phyloP scores from a whole-genome alignment of 2,329 filamentous ascomycete genomes.

The Anthostomella pinea region DNA sequence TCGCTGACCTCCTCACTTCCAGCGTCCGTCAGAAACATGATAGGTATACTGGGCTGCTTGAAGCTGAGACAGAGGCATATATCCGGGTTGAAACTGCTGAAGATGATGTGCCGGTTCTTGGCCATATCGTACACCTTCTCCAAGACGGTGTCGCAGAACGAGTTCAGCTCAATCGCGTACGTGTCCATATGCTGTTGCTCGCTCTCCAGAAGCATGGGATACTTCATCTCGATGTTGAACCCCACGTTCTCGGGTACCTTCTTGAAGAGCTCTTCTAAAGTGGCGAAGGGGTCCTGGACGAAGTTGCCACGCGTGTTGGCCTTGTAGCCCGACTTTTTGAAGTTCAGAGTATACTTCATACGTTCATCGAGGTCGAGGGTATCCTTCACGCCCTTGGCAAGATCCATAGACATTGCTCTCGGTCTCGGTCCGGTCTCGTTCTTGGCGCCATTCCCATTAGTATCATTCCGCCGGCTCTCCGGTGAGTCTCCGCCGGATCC shows the following conservation, averaged over 20 bases:
- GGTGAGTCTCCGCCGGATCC: conserved; percentile 29
- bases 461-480: conserved; percentile 24
- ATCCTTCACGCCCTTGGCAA: conserved; percentile 39
- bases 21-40: conserved; percentile 90
- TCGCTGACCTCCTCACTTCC: conserved; percentile 81
- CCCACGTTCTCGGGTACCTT: conserved; percentile 79
- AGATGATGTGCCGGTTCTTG: conserved; percentile 84
- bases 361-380: conserved; percentile 69
- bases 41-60: conserved; percentile 95
- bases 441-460: conserved; percentile 31
- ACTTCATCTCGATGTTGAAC: conserved; percentile 99
- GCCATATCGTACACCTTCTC: conserved; percentile 85
- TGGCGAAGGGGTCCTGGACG: conserved; percentile 94
- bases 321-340: conserved; percentile 93
- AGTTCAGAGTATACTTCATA: conserved; percentile 96
- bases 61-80: conserved; percentile 91
- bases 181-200: conserved; percentile 97
- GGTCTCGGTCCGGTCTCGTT: conserved; percentile 36
- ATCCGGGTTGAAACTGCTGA: conserved; percentile 96
- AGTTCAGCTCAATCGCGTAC: conserved; percentile 93
- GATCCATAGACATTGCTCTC: conserved; percentile 55
- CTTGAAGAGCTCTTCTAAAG: conserved; percentile 87
- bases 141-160: conserved; percentile 91
- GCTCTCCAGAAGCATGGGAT: conserved; percentile 94
- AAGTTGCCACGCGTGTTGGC: conserved; percentile 91